Base-by-base conservation (phyloP, 1,139 yeast species). In the Taphrina flavorubra region DNA sequence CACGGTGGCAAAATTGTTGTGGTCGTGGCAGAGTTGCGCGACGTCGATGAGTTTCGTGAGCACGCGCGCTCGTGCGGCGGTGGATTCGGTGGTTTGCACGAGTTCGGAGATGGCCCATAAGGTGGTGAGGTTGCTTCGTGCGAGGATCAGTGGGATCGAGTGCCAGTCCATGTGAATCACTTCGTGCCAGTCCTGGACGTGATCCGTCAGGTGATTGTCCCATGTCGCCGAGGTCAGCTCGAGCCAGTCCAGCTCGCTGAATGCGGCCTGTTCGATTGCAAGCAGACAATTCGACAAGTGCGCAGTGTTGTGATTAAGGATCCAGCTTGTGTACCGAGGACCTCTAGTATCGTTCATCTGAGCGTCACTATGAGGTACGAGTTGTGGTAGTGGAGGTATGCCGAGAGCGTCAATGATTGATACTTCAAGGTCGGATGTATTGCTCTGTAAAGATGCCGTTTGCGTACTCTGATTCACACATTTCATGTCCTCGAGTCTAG, bases 191-290 rank as follows among this genome's bases (percentile, higher is more conserved):
- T 49, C 58, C 16, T 34, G 42, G 13, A 53, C 58, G 16, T 53
- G 58, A 53, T 37, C 42, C 14, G 42, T 25, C 42, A 53, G 2
- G 58, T 36, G 53, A 49, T 34, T 16, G 88, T 68, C 68, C 92
- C 83, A 67, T 92, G 81, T 74, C 91, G 97, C 53, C 10, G 53
- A 58, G 5, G 53, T 44, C 51, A 58, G 36, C 31, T 58, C 62
- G 75, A 87, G 88, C 98, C 98, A 92, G 77, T 92, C 98, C 59
- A 94, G 84, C 74, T 91, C 97, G 68, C 86, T 84, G 46, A 92
- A 78, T 66, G 92, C 85, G 77, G 92, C 98, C 68, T 87, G 82
- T 77, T 94, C 99, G 72, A 94, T 89, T 66, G 89, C 77, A 0
- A 98, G 92, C 78, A 94, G 82, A 74, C 92, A 97, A 69, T 86